Conservation (phyloP, 208 protist species). For the Phytomonas sp. region DNA sequence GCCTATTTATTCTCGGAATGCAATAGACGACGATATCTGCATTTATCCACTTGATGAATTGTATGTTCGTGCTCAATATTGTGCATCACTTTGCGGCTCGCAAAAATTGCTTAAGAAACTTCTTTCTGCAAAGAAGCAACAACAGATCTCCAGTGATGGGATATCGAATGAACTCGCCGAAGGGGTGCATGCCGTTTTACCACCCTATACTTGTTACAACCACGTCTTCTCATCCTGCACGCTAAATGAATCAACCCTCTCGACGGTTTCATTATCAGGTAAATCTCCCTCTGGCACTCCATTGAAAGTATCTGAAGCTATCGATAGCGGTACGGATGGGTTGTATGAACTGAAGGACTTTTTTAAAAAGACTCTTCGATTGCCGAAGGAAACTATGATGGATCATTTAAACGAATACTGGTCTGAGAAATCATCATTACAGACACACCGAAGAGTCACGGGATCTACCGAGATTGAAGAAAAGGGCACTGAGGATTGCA, state of each 20-base stretch:
- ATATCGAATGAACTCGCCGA: not conserved
- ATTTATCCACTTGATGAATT: not conserved
- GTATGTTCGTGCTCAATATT: conserved; percentile 3
- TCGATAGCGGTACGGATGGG: not conserved
- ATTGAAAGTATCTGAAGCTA: not conserved
- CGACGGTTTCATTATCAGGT: not conserved
- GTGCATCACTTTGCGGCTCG: not conserved
- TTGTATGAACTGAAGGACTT: not conserved
- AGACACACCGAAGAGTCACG: not conserved
- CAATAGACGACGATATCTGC: not conserved
- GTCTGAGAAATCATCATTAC: not conserved
- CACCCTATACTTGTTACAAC: not conserved
- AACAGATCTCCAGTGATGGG: not conserved
- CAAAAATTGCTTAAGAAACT: not conserved
- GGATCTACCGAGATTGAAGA: not conserved
- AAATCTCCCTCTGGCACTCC: not conserved
- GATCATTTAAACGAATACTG: not conserved
- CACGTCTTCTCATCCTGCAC: not conserved
- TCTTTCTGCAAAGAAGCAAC: not conserved
- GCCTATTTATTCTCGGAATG: not conserved
- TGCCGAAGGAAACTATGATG: not conserved
- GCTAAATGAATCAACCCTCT: not conserved
- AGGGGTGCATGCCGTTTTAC: not conserved
- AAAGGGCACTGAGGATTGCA: not conserved
- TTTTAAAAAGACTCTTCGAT: not conserved